Percentiles rank a stretch among this genome's conserved stretches.
These are phyloP conservation scores for bread wheat (Triticum aestivum) DNA, from an alignment of 176 grass and related monocot genomes.

Conservation along the genomic window IWGSC_CS_RefSeq_v2.1 NC_057803.1:701615810-701616309, in stretches of 20 bases:
- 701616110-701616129: background rate
- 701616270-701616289: background rate
- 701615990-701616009: background rate
- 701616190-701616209: background rate
- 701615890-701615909: background rate
- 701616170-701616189: background rate
- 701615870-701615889: background rate
- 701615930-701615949: background rate
- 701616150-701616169: background rate
- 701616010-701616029: background rate
- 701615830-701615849: background rate
- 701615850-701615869: background rate
- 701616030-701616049: background rate
- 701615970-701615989: background rate
- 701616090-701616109: too few species aligned
- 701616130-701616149: background rate
- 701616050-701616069: background rate
- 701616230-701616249: background rate
- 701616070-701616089: background rate
- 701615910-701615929: background rate
- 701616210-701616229: background rate
- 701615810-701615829: background rate
- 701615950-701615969: background rate
- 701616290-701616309: background rate
- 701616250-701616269: background rate